Conservation (phyloP, 2,329 filamentous ascomycete species). For the Sporothrix dimorphospora region DNA sequence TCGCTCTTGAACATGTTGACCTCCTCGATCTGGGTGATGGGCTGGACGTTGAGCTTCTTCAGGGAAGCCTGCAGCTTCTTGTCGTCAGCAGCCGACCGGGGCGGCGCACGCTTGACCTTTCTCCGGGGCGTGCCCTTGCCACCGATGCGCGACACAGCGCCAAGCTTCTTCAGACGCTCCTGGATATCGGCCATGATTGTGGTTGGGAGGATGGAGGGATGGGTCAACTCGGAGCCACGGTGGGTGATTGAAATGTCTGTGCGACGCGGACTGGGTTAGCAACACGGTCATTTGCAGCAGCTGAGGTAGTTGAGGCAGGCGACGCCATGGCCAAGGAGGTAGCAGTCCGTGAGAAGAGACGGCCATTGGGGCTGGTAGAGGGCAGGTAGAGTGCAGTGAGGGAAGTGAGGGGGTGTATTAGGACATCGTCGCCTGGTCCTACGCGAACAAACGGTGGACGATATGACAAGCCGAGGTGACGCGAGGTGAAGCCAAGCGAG, state of each 20-base stretch:
- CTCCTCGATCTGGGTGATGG: slow-evolving; percentile 99
- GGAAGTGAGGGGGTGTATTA: background rate
- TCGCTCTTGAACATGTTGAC: slow-evolving; percentile 99
- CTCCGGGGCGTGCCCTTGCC: slow-evolving; percentile 98
- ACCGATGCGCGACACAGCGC: slow-evolving; percentile 64
- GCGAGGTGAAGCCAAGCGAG: background rate
- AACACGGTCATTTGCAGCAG: background rate
- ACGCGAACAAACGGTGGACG: background rate
- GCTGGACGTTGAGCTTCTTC: slow-evolving; percentile 99
- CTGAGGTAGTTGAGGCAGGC: background rate
- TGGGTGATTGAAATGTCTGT: background rate
- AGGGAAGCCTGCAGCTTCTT: slow-evolving; percentile 98
- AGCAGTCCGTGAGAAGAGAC: background rate
- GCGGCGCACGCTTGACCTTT: slow-evolving; percentile 98
- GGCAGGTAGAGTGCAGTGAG: background rate
- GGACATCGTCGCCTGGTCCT: background rate
- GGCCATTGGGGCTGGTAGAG: background rate
- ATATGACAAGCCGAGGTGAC: background rate
- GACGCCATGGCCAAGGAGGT: background rate
- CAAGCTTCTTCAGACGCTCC: slow-evolving; percentile 64
- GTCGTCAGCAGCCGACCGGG: slow-evolving; percentile 91
- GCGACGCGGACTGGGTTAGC: background rate
- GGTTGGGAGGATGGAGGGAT: slow-evolving; percentile 13
- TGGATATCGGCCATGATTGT: slow-evolving; percentile 57
- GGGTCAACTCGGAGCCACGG: slow-evolving; percentile 31